Percentiles rank a stretch among this genome's conserved stretches.
phyloP scores from a whole-genome alignment of 345 rosid genomes.

The Eucalyptus sp. region DNA sequence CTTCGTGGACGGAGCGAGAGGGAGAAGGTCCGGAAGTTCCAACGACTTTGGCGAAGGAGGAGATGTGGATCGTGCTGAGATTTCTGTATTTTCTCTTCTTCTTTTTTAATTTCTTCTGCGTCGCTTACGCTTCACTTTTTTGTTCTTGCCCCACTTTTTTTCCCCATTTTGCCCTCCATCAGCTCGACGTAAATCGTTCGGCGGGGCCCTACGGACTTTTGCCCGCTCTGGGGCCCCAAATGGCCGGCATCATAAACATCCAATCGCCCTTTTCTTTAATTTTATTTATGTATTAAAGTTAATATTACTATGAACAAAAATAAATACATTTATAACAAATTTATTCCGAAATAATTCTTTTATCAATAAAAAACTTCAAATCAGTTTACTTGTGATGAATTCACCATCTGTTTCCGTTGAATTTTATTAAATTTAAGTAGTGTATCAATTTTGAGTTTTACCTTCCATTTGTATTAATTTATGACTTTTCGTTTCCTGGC shows the following conservation, averaged over 20 bases:
- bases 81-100: not conserved
- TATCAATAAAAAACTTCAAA: too few relatives aligned
- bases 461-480: rapidly evolving
- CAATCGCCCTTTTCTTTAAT: not conserved
- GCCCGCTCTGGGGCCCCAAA: not conserved
- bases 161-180: not conserved
- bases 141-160: not conserved
- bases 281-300: too few relatives aligned
- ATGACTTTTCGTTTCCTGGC: not conserved
- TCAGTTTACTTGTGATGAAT: rapidly evolving
- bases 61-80: not conserved
- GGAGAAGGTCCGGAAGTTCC: not conserved
- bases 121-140: not conserved
- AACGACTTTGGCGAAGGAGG: not conserved
- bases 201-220: not conserved
- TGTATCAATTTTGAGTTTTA: too few relatives aligned
- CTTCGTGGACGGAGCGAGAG: not conserved
- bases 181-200: not conserved
- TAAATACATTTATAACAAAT: too few relatives aligned
- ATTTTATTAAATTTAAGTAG: too few relatives aligned
- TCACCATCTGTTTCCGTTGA: rapidly evolving
- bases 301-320: too few relatives aligned
- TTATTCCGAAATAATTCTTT: too few relatives aligned
- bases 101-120: not conserved
- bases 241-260: not conserved